Evolutionary conservation across 192 early-diverging fungal genomes (phyloP).

Genomic region (Dissophora globulifera): DNA sequence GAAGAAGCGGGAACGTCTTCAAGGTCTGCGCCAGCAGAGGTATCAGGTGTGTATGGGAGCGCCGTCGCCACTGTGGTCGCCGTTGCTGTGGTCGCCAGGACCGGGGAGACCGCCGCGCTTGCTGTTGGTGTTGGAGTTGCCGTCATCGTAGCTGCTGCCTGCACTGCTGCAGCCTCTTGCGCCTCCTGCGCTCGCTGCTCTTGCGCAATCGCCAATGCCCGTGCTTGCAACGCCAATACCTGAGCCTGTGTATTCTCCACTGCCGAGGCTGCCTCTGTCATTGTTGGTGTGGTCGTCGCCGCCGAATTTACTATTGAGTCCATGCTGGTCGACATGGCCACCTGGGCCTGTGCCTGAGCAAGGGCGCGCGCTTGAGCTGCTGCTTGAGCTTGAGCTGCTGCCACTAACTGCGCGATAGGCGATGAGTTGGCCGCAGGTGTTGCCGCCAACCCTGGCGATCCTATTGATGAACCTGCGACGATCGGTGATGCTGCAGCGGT

Average conservation of each 20-base stretch:
- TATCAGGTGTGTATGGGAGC: neutral
- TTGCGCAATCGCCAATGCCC: slow-evolving; percentile 11
- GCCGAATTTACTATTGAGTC: neutral
- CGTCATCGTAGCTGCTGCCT: neutral
- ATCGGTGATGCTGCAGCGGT: neutral
- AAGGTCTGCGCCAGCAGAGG: neutral
- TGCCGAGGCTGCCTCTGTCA: neutral
- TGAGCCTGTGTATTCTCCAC: slow-evolving; percentile 14
- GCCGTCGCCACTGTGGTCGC: too few relatives aligned
- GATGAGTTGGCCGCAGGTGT: too few relatives aligned
- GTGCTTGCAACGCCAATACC: slow-evolving; percentile 16
- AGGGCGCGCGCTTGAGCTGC: slow-evolving; percentile 16
- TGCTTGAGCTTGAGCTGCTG: slow-evolving; percentile 46
- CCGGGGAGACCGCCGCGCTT: neutral
- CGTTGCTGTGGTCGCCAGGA: neutral
- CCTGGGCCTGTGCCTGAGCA: slow-evolving; percentile 16
- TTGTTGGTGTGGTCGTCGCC: neutral
- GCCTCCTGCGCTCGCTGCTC: slow-evolving; percentile 13
- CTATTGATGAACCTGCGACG: neutral
- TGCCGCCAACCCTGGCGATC: neutral
- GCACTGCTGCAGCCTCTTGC: neutral
- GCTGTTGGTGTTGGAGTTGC: neutral
- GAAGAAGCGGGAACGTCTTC: neutral
- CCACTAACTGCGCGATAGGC: slow-evolving; percentile 40
- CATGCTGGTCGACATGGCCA: neutral